phyloP scores from a whole-genome alignment of 148 eudicot genomes.

The Vaccinium corymbosum region DNA sequence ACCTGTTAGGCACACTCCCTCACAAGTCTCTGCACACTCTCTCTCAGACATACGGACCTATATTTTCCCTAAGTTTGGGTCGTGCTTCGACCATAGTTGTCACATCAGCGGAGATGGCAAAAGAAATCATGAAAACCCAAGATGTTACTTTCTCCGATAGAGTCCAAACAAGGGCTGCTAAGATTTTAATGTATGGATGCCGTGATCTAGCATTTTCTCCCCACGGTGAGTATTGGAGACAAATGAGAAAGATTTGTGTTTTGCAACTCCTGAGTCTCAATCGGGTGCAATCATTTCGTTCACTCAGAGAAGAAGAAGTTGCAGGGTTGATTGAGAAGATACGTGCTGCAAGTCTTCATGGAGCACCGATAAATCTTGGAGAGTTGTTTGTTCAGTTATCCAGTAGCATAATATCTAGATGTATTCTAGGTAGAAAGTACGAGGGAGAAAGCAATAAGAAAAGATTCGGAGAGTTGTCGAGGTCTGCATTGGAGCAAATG shows the following conservation, averaged over 20 bases:
- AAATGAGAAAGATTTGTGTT: background rate
- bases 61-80: background rate
- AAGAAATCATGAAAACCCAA: background rate
- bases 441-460: background rate
- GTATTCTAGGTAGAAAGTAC: background rate
- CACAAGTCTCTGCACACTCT: background rate
- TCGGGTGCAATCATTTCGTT: background rate
- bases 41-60: background rate
- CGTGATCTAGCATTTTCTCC: background rate
- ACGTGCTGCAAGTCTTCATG: background rate
- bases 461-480: background rate
- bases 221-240: conserved; percentile 3
- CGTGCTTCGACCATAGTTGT: background rate
- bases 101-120: background rate
- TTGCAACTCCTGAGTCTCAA: background rate
- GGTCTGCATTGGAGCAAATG: background rate
- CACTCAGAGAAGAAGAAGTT: background rate
- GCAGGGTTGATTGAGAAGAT: background rate
- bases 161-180: background rate
- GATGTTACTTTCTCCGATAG: background rate
- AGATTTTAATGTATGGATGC: background rate
- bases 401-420: background rate
- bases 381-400: background rate
- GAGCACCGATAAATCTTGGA: background rate
- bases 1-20: background rate